Base-by-base conservation (phyloP, 345 rosid genomes). In the Physaria fendleri region DNA sequence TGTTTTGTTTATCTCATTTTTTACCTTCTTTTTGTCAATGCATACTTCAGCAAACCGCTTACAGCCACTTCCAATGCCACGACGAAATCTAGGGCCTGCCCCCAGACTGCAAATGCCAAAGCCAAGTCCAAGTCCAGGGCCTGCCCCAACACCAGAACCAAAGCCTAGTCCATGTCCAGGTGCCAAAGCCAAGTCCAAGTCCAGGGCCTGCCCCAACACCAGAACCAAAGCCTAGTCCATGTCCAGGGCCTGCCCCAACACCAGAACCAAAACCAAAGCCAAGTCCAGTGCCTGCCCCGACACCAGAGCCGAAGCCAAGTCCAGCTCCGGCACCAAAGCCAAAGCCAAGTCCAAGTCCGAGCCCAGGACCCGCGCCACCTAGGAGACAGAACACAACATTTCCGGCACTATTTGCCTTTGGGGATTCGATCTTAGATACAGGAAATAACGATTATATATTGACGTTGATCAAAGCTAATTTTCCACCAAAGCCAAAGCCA, bases 381-480 rank as follows among this genome's bases (percentile, higher is more conserved):
- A 37, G 18, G 52, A 5, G 9, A 7, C 53, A 37, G n/a, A 71
- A 75, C 20, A 64, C 21, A 8, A 33, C 37, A 9, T 52, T 71
- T 53, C 80, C 76, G 5, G 82, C 86, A 0, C 4, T 54, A 1
- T 44, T 83, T 13, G 75, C 60, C 54, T 81, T 81, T 42, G 84
- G 90, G 13, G 84, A 83, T 61, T 83, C 86, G 1, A 64, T 79
- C 13, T 61, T 75, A 16, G 90, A 83, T 71, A 69, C 90, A 0
- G 90, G 86, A 40, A 83, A 83, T 65, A 83, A 83, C 61, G 73
- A 83, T 56, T 2, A 61, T 18, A 25, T 83, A 13, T 14, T 29
- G 4, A 81, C 86, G 0, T 1, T 73, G 10, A 52, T 47, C 30
- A 83, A 71, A 74, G 55, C 75, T 74, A 59, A 83, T 44, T 81